Evolutionary conservation across 352 stramenopile species (phyloP), one percentile per base, ranked within the genome.

Genomic region (Phytopythium montanum): DNA sequence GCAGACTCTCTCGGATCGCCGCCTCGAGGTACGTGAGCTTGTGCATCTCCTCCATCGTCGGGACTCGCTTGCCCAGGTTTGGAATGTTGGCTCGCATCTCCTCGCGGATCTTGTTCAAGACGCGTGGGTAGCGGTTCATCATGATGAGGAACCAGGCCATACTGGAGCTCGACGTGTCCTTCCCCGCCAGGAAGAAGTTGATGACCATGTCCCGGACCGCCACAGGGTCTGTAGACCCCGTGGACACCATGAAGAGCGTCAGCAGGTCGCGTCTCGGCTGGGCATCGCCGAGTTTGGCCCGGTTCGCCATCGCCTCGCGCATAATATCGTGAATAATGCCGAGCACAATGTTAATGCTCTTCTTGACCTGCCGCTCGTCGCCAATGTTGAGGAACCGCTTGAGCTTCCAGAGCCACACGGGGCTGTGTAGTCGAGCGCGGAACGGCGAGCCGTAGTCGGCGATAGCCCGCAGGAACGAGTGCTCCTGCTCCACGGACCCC

Each of bases 81-180:
- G 74, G 76, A 1, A 87, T 29, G 8, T 81, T 75, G 12, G 31
- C 36, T 10, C 72, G 60, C 0, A 92, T 70, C 59, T 93, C 79
- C 0, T 73, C 58, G 9, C 70, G 66, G 8, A 91, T 70, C 34
- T 79, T 74, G 9, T 54, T 46, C 0, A 85, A 54, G 0, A 90
- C 71, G 16, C 63, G 46, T 7, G 84, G 87, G 31, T 95, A 65
- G 0, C 73, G 75, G 48, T 85, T 85, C 56, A 96, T 76, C 65
- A 88, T 82, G 51, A 92, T 67, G 26, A 95, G 53, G 58, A 92
- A 80, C 80, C 82, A 97, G 12, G 69, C 57, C 53, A 95, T 70
- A 14, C 65, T 75, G 41, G 73, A 78, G 2, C 80, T 75, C 10
- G 85, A 86, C 18, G 78, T 88, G 65, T 88, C 82, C 23, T 81